Conservation (phyloP, 1,284 basidiomycete species). For the Trametes sp. region DNA sequence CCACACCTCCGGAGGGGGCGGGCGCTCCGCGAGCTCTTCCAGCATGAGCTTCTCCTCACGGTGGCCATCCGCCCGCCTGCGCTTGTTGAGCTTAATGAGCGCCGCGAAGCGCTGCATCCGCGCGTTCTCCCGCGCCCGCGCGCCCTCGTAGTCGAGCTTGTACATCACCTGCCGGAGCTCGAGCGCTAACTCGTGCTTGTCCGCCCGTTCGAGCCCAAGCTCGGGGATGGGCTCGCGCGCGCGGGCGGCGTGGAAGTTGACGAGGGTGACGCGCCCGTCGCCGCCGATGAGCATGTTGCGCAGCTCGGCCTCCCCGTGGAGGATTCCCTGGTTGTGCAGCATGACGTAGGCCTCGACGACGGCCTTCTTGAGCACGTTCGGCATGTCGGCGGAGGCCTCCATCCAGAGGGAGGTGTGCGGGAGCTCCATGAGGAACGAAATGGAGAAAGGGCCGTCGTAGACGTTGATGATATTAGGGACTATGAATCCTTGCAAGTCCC, state of each 20-base stretch:
- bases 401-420: constrained; percentile 39
- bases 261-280: constrained; percentile 61
- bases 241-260: constrained; percentile 61
- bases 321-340: constrained; percentile 31
- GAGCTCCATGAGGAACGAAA: constrained; percentile 48
- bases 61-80: neutral
- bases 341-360: constrained; percentile 29
- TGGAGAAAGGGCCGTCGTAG: constrained; percentile 46
- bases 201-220: constrained; percentile 48
- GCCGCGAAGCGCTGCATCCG: constrained; percentile 24
- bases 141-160: constrained; percentile 51
- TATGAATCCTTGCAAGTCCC: constrained; percentile 57
- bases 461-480: constrained; percentile 63
- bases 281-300: constrained; percentile 60
- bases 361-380: constrained; percentile 33
- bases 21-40: constrained; percentile 41
- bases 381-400: constrained; percentile 37
- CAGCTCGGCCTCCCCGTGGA: constrained; percentile 34
- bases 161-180: constrained; percentile 66
- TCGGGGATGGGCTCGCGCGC: constrained; percentile 47
- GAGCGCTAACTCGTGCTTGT: constrained; percentile 49
- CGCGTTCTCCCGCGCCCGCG: constrained; percentile 34
- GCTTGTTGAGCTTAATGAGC: constrained; percentile 16
- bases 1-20: constrained; percentile 42
- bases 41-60: neutral